A percentile compares a stretch with the other conserved stretches of the same genome.
Evolutionary conservation across 768 basidiomycete genomes (phyloP).

Genomic region (Pleurotus cornucopiae): DNA sequence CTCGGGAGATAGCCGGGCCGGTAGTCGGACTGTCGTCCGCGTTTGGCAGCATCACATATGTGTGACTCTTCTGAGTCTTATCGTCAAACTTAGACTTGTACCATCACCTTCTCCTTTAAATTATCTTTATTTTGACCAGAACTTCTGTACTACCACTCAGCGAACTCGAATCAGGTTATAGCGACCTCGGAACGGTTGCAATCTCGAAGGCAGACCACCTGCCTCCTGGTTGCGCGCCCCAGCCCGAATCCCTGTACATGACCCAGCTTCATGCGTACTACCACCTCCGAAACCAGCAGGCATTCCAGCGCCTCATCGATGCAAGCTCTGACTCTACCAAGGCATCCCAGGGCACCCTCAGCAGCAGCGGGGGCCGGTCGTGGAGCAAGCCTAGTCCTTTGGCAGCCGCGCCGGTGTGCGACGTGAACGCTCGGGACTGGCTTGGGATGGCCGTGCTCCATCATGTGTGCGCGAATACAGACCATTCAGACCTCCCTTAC

Average conservation of each 20-base stretch:
- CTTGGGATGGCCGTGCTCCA: conserved; percentile 80
- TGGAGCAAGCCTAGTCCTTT: conserved; percentile 48
- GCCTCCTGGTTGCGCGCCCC: conserved; percentile 6
- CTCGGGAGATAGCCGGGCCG: too few species aligned
- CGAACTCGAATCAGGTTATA: background rate
- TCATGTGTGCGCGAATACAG: conserved; percentile 65
- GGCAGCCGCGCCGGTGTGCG: conserved; percentile 23
- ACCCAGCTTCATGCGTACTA: conserved; percentile 80
- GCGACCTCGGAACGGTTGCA: conserved; percentile 5
- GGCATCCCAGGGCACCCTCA: conserved; percentile 26
- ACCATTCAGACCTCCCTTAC: conserved; percentile 67
- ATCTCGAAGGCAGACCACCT: conserved; percentile 2
- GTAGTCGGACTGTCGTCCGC: too few species aligned
- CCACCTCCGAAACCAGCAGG: conserved; percentile 64
- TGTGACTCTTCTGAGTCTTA: background rate
- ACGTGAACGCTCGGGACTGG: conserved; percentile 71
- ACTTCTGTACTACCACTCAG: background rate
- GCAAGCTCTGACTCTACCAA: conserved; percentile 30
- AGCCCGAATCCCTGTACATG: conserved; percentile 42
- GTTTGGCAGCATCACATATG: background rate
- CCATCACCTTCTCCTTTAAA: background rate
- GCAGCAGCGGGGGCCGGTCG: conserved; percentile 51
- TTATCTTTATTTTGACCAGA: background rate
- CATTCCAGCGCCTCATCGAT: conserved; percentile 74
- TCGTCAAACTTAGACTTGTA: conserved; percentile 1